Evolutionary conservation across 1,284 basidiomycete genomes (phyloP), one percentile per base, ranked within the genome.

Genomic region (Mycena citricolor): DNA sequence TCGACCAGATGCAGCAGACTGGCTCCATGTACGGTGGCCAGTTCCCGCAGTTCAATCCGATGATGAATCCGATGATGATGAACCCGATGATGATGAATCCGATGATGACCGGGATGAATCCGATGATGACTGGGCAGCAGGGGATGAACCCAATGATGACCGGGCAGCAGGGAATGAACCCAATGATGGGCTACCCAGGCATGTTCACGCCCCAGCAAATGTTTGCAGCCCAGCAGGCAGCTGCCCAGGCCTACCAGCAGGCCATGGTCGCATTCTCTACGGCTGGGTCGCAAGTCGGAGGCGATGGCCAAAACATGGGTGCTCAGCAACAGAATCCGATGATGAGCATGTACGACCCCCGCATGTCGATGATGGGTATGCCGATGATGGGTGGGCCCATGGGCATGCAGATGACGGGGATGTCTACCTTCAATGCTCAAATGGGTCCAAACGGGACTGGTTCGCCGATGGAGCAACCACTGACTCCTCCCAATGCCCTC

Each of bases 191-290:
- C 28, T 80, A 72, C 20, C 36, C 36, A 5, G 36, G 36, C 36
- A 38, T 38, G 32, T 51, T 41, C 57, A 81, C 85, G 54, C 86
- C 88, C 29, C 88, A 90, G 58, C 89, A 91, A 52, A 86, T 94
- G 84, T 87, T 88, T 64, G 90, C 90, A 6, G 90, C 91, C 13
- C 91, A 94, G 58, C 86, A 91, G 63, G 51, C 51, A 33, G 91
- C 87, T 14, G 85, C 88, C 42, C 87, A 90, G 61, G 92, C 92
- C 0, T 94, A 94, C 61, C 86, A 89, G 61, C 86, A 89, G 62
- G 89, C 91, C 16, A 92, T 94, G 87, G 82, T 90, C 74, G 78
- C 86, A 30, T 90, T 90, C 67, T 93, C 90, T 7, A 73, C 77
- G 28, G 82, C 84, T 10, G 88, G 87, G 14, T 88, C 85, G 2